These are phyloP conservation scores for Punica granatum DNA, from an alignment of 345 rosid species.

Conservation along the genomic window DNA sequence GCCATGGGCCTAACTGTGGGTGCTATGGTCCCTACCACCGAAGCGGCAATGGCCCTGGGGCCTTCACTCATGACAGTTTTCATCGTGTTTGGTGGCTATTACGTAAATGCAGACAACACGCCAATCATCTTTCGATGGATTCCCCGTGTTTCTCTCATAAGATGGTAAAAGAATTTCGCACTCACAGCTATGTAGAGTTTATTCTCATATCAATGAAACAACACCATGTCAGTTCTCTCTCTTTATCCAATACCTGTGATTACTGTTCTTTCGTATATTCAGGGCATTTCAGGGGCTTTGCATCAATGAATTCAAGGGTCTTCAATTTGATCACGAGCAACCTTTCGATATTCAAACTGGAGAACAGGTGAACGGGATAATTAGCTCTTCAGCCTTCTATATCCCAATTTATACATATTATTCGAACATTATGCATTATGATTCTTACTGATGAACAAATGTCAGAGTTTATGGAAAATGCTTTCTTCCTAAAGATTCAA, in stretches of 20 bases:
- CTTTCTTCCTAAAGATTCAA: not conserved
- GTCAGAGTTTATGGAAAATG: constrained; percentile 8
- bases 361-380: constrained; percentile 59
- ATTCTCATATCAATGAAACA: not conserved
- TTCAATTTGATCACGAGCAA: constrained; percentile 71
- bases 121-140: constrained; percentile 93
- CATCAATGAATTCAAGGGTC: constrained; percentile 85
- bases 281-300: constrained; percentile 99
- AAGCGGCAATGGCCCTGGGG: constrained; percentile 98
- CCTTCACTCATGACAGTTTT: constrained; percentile 98
- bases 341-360: constrained; percentile 82
- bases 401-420: not conserved
- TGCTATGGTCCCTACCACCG: constrained; percentile 93
- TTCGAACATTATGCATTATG: not conserved
- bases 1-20: constrained; percentile 99
- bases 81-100: constrained; percentile 90
- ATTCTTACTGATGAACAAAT: not conserved
- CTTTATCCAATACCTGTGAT: not conserved
- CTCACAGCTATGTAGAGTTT: not conserved
- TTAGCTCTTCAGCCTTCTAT: not conserved
- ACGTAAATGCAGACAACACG: constrained; percentile 78
- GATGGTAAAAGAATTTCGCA: constrained; percentile 48
- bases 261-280: constrained; percentile 10
- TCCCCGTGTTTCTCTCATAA: constrained; percentile 77
- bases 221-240: not conserved